Percentiles rank a stretch among this genome's conserved stretches.
These are phyloP conservation scores for Stachybotrys chlorohalonatus DNA, from an alignment of 2,329 filamentous ascomycete genomes.

Conservation along the genomic window DNA sequence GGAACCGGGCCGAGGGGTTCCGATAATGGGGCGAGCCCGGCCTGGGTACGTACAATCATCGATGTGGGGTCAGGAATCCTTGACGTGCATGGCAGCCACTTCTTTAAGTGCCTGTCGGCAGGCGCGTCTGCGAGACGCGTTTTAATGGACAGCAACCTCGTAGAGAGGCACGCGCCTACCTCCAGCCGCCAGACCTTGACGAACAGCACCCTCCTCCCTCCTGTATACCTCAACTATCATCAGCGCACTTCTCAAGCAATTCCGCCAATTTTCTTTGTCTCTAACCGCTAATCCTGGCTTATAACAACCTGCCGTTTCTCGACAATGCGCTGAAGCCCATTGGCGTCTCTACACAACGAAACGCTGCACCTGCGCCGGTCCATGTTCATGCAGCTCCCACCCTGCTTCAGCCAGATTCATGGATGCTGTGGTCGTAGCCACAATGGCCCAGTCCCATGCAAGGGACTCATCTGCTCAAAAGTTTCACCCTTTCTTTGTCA, in stretches of 20 bases:
- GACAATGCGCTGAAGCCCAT: too few relatives aligned
- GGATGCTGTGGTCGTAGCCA: slow-evolving; percentile 31
- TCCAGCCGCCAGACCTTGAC: neutral
- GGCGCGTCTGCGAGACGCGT: neutral
- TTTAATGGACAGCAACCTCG: neutral
- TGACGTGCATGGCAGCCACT: neutral
- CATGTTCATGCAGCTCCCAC: neutral
- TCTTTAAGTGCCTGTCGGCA: neutral
- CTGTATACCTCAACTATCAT: too few relatives aligned
- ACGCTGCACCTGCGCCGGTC: neutral
- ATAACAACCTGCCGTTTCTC: too few relatives aligned
- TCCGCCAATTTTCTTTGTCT: too few relatives aligned
- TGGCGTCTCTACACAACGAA: neutral
- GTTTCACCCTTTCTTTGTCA: slow-evolving; percentile 47
- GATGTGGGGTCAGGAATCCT: neutral
- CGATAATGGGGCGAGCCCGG: neutral
- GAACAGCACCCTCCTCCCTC: too few relatives aligned
- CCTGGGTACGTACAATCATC: neutral
- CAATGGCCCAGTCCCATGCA: slow-evolving; percentile 33
- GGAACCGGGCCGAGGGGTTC: neutral
- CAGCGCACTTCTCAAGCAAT: too few relatives aligned
- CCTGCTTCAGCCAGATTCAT: slow-evolving; percentile 20
- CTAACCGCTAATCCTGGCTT: too few relatives aligned
- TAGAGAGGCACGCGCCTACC: neutral
- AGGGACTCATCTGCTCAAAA: slow-evolving; percentile 30